phyloP scores from a whole-genome alignment of 371 early-diverging fungal species.

The Mortierella sp. region DNA sequence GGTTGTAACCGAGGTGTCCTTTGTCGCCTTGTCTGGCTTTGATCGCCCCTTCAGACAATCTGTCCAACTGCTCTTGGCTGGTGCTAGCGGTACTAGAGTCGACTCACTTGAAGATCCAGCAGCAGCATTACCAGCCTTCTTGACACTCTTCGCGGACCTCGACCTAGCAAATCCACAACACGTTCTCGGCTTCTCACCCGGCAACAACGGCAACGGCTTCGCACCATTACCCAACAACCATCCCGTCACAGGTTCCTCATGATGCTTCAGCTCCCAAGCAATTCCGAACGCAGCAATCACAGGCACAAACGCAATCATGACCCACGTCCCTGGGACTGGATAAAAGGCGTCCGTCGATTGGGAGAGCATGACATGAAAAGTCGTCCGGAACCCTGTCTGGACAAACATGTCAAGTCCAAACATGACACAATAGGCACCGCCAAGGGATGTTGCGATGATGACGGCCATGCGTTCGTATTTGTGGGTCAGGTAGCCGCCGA shows the following conservation, averaged over 20 bases:
- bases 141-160: conserved; percentile 12
- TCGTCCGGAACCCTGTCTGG: conserved; percentile 63
- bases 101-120: conserved; percentile 16
- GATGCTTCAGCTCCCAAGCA: conserved; percentile 44
- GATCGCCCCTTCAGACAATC: background rate
- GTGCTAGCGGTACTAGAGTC: conserved; percentile 18
- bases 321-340: conserved; percentile 44
- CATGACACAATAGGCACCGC: conserved; percentile 71
- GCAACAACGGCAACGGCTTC: conserved; percentile 39
- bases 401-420: conserved; percentile 71
- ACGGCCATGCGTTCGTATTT: conserved; percentile 49
- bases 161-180: conserved; percentile 40
- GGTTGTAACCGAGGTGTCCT: background rate
- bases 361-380: conserved; percentile 54
- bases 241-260: conserved; percentile 47
- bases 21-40: background rate
- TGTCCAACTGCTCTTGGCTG: conserved; percentile 8
- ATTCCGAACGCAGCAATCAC: conserved; percentile 41
- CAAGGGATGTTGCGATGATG: conserved; percentile 60
- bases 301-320: conserved; percentile 52
- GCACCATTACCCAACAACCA: conserved; percentile 53
- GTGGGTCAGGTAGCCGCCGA: conserved; percentile 40
- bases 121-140: conserved; percentile 9
- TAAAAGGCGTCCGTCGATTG: conserved; percentile 38
- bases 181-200: conserved; percentile 40